Conservation (phyloP, 768 basidiomycete species). For the Boletus subparvulus region DNA sequence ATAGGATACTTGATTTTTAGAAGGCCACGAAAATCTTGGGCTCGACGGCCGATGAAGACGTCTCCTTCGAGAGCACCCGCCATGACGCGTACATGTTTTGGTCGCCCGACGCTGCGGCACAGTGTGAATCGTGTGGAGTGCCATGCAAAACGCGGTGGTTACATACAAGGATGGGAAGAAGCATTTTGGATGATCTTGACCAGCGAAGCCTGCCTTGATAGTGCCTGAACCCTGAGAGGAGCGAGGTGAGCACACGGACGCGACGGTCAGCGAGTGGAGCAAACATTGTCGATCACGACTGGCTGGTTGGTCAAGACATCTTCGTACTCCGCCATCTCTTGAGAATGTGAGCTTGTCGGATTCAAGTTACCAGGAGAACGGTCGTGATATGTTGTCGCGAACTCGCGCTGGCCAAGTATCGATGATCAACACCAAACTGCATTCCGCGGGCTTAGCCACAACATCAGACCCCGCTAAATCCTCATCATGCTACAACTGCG, state of each 20-base stretch:
- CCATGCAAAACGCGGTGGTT: constrained; percentile 29
- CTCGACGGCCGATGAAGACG: constrained; percentile 91
- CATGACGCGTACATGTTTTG: constrained; percentile 98
- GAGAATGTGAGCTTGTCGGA: constrained; percentile 10
- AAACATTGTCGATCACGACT: constrained; percentile 97
- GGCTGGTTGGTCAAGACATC: constrained; percentile 98
- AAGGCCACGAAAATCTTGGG: constrained; percentile 93
- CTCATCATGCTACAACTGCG: constrained; percentile 20
- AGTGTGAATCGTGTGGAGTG: constrained; percentile 20
- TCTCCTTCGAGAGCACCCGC: constrained; percentile 96
- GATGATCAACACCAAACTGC: constrained; percentile 3
- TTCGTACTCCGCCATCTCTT: constrained; percentile 79
- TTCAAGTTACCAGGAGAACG: neutral
- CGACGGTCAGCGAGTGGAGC: constrained; percentile 30
- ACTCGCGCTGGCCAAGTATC: neutral
- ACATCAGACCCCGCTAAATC: constrained; percentile 1
- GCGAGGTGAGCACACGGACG: constrained; percentile 26
- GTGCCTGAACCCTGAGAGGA: constrained; percentile 88
- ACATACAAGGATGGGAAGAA: constrained; percentile 99
- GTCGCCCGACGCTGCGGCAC: constrained; percentile 78
- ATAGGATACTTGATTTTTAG: constrained; percentile 99
- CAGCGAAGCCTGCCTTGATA: constrained; percentile 98
- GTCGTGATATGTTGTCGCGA: constrained; percentile 7
- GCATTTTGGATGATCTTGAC: constrained; percentile 98
- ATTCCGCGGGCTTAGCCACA: constrained; percentile 17